phyloP scores from a whole-genome alignment of 257 asterid species.

The Gentiana macrophylla region DNA sequence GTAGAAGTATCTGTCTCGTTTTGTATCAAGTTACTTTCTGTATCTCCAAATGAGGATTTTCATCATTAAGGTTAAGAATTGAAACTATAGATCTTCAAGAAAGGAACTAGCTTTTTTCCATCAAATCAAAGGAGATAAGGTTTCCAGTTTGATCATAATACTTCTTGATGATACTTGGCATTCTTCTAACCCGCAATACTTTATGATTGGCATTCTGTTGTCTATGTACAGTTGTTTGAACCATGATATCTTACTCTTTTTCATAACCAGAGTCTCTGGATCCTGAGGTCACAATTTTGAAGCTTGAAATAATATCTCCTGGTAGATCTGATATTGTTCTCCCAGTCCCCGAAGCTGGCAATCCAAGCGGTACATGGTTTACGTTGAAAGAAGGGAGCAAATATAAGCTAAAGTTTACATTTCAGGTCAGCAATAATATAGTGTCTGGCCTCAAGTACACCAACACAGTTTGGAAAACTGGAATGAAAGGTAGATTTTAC shows the following conservation, averaged over 20 bases:
- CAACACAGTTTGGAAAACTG: constrained; percentile 71
- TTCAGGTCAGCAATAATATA: constrained; percentile 55
- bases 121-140: too few relatives aligned
- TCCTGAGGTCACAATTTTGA: constrained; percentile 56
- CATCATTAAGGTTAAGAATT: too few relatives aligned
- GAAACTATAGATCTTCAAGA: too few relatives aligned
- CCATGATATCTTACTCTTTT: not conserved
- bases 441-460: constrained; percentile 65
- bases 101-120: too few relatives aligned
- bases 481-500: constrained; percentile 40
- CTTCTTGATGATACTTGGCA: too few relatives aligned
- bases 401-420: constrained; percentile 48
- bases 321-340: constrained; percentile 46
- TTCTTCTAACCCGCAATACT: too few relatives aligned
- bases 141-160: too few relatives aligned
- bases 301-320: constrained; percentile 49
- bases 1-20: too few relatives aligned
- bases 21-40: too few relatives aligned
- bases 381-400: constrained; percentile 60
- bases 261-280: constrained; percentile 49
- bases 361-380: constrained; percentile 61
- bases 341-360: constrained; percentile 48
- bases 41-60: too few relatives aligned
- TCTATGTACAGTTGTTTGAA: too few relatives aligned
- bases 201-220: too few relatives aligned